Base-by-base conservation (phyloP, 352 stramenopile genomes). In the Globisporangium polare region DNA sequence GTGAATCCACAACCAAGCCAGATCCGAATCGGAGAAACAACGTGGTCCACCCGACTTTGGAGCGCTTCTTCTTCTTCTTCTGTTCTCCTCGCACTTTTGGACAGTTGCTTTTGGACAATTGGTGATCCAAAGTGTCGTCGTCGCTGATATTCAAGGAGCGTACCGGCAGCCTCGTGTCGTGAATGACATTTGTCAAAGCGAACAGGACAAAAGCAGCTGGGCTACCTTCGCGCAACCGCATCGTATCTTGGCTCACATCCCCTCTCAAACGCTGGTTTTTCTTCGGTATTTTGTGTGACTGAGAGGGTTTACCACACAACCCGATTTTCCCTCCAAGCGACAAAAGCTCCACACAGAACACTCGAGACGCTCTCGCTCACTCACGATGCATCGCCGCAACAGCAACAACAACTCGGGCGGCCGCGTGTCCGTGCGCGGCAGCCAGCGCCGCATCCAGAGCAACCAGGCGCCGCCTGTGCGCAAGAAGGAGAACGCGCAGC, bases 371-470 rank as follows among this genome's bases (percentile, higher is more conserved):
- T n/a, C n/a, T n/a, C n/a, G n/a, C 5, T 37, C 43, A 58, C 5
- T 37, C 43, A 58, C 39, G 42, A 62, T 67, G 62, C 22, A 64
- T 18, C 62, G 42, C 62, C 58, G 60, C 35, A 66, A 33, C 42
- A 39, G 53, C 43, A 37, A 57, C 66, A 64, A 71, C 56, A 52
- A 49, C 31, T 18, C 29, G 5, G 55, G 60, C 54, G 41, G 45
- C 45, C 83, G 83, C 65, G 67, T 63, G 58, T 84, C 78, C 42
- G 59, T 90, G 37, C 80, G 78, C 63, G 68, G 63, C 33, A 39
- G 33, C 35, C 80, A 90, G 68, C 80, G 80, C 67, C 80, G 75
- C 65, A 79, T 88, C 49, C 78, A 76, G 62, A 83, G 80, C 53
- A 78, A 79, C 65, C 29, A 33, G 29, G 66, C 60, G 53, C 50